Evolutionary conservation across 805 yeast genomes (phyloP).

Genomic region (Candida mattraensis): DNA sequence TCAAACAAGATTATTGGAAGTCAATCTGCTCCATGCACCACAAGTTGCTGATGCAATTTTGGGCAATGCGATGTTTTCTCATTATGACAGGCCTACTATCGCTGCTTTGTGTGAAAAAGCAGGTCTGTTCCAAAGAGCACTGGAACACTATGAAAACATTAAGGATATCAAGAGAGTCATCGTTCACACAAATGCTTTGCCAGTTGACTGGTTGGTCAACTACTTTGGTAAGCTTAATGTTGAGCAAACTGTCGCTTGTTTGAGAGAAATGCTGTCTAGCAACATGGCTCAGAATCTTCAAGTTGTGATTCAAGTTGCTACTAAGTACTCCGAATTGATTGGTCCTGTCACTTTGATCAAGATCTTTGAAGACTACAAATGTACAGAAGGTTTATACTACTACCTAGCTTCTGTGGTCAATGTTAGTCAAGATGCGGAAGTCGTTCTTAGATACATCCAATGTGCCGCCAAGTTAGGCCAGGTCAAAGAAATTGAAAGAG

Average conservation of each 20-base stretch:
- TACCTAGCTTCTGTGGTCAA: conserved; percentile 92
- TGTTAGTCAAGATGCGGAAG: conserved; percentile 89
- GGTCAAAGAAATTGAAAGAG: conserved; percentile 90
- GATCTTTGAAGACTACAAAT: conserved; percentile 89
- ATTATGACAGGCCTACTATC: conserved; percentile 89
- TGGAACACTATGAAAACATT: conserved; percentile 92
- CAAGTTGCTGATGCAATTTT: conserved; percentile 99
- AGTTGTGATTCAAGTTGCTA: conserved; percentile 93
- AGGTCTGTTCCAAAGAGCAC: conserved; percentile 93
- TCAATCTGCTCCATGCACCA: conserved; percentile 92
- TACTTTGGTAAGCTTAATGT: conserved; percentile 93
- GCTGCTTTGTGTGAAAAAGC: conserved; percentile 94
- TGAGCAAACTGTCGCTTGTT: conserved; percentile 85
- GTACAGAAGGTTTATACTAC: conserved; percentile 91
- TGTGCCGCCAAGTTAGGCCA: conserved; percentile 91
- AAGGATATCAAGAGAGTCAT: conserved; percentile 95
- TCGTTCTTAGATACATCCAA: conserved; percentile 93
- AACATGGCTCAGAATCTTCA: conserved; percentile 87
- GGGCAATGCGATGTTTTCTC: conserved; percentile 93
- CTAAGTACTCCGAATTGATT: conserved; percentile 90
- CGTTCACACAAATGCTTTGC: conserved; percentile 80
- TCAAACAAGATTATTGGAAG: conserved; percentile 92
- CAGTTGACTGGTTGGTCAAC: conserved; percentile 89
- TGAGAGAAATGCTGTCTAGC: conserved; percentile 78
- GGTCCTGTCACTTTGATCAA: conserved; percentile 85